Evolutionary conservation across 768 basidiomycete genomes (phyloP).

Genomic region (Lanmaoa rubissima): DNA sequence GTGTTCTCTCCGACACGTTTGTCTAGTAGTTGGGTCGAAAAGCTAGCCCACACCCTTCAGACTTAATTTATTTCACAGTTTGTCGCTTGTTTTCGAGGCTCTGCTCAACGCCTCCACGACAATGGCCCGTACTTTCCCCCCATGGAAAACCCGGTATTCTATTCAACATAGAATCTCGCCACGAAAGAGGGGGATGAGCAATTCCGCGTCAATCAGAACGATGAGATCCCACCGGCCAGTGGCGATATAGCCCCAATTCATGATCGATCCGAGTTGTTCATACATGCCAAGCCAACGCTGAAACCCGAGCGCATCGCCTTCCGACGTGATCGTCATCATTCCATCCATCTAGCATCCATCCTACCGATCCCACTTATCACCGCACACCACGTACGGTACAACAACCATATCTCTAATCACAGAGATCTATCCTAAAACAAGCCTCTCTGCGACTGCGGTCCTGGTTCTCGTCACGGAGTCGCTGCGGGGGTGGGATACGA

Average conservation of each 20-base stretch:
- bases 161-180: background rate
- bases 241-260: background rate
- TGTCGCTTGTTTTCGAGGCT: no score
- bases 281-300: background rate
- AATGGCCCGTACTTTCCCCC: no score
- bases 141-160: background rate
- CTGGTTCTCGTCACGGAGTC: background rate
- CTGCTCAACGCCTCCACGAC: background rate
- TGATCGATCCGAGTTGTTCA: no score
- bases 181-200: background rate
- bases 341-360: background rate
- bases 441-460: conserved; percentile 13
- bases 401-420: background rate
- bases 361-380: conserved; percentile 2
- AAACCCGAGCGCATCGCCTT: conserved; percentile 5
- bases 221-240: background rate
- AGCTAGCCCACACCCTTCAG: no score
- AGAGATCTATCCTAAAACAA: background rate
- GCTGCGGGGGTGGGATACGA: background rate
- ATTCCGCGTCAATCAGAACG: background rate
- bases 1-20: background rate
- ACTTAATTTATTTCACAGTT: no score
- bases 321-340: conserved; percentile 9
- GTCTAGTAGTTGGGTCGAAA: no score
- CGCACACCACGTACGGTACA: background rate